Conservation (phyloP, 768 basidiomycete genomes). For the Rhodotorula graminis region DNA sequence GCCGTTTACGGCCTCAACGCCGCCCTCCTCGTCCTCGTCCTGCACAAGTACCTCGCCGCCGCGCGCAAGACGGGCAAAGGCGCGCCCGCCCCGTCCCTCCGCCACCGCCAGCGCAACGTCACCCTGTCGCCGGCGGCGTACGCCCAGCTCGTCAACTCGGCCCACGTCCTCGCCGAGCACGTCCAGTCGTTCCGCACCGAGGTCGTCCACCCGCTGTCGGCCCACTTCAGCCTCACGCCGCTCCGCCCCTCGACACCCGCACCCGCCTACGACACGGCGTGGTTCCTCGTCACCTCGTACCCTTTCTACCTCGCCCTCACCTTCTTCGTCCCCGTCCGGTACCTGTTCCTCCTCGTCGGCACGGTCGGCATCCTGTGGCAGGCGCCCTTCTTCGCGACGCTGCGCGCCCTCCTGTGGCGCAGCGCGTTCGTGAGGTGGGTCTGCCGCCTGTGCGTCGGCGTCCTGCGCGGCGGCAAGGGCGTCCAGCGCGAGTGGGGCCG, state of each 20-base stretch:
- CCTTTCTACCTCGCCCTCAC: slow-evolving; percentile 41
- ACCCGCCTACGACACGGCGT: slow-evolving; percentile 36
- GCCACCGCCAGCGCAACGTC: slow-evolving; percentile 7
- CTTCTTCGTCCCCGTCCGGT: slow-evolving; percentile 33
- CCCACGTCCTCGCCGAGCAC: slow-evolving; percentile 31
- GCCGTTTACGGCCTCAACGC: slow-evolving; percentile 39
- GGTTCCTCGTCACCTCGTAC: slow-evolving; percentile 43
- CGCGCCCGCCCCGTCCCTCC: not conserved
- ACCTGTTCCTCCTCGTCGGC: slow-evolving; percentile 38
- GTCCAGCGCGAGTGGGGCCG: slow-evolving; percentile 21
- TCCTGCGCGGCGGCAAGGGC: slow-evolving; percentile 26
- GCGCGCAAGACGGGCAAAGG: slow-evolving; percentile 9
- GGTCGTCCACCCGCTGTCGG: slow-evolving; percentile 34
- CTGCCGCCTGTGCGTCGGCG: slow-evolving; percentile 1
- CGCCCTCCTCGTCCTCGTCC: slow-evolving; percentile 27
- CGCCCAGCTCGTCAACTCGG: slow-evolving; percentile 26
- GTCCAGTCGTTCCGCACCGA: slow-evolving; percentile 25
- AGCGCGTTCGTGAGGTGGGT: slow-evolving; percentile 30
- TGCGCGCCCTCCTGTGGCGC: slow-evolving; percentile 27
- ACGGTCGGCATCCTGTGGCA: slow-evolving; percentile 41
- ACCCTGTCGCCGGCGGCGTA: slow-evolving; percentile 31
- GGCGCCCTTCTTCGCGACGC: slow-evolving; percentile 33
- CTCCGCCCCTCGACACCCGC: slow-evolving; percentile 18
- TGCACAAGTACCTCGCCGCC: slow-evolving; percentile 22
- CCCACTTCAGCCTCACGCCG: slow-evolving; percentile 26